Evolutionary conservation across 106 monocot species (phyloP).

Genomic region (Acanthochlamys bracteata): DNA sequence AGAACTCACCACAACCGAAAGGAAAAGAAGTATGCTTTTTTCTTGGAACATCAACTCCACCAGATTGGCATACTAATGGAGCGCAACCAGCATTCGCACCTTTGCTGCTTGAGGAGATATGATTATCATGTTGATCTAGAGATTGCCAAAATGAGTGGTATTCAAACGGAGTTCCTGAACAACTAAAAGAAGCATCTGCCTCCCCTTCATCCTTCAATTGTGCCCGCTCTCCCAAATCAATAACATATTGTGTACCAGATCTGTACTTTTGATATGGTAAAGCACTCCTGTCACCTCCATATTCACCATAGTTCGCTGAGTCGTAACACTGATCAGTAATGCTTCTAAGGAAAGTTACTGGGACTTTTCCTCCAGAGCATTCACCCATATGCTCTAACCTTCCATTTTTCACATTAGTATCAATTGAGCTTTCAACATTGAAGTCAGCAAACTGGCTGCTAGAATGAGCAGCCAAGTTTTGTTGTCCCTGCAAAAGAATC

Average conservation of each 20-base stretch:
- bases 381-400: too few relatives aligned
- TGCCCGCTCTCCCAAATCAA: slow-evolving; percentile 39
- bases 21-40: too few relatives aligned
- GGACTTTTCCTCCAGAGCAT: too few relatives aligned
- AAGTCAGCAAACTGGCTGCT: not conserved
- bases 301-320: not conserved
- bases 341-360: too few relatives aligned
- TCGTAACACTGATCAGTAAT: not conserved
- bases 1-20: too few relatives aligned
- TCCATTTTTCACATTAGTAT: not conserved
- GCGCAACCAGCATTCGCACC: too few relatives aligned
- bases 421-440: not conserved
- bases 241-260: not conserved
- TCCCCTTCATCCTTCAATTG: slow-evolving; percentile 14
- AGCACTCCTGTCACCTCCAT: not conserved
- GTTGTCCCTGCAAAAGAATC: not conserved
- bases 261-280: too few relatives aligned
- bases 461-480: not conserved
- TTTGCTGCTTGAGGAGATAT: too few relatives aligned
- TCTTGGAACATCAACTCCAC: too few relatives aligned
- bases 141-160: too few relatives aligned
- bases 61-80: too few relatives aligned
- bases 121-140: not conserved
- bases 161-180: not conserved
- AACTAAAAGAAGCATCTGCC: slow-evolving; percentile 2